phyloP scores from a whole-genome alignment of 805 yeast species.

The Sporopachydermia lactativora region DNA sequence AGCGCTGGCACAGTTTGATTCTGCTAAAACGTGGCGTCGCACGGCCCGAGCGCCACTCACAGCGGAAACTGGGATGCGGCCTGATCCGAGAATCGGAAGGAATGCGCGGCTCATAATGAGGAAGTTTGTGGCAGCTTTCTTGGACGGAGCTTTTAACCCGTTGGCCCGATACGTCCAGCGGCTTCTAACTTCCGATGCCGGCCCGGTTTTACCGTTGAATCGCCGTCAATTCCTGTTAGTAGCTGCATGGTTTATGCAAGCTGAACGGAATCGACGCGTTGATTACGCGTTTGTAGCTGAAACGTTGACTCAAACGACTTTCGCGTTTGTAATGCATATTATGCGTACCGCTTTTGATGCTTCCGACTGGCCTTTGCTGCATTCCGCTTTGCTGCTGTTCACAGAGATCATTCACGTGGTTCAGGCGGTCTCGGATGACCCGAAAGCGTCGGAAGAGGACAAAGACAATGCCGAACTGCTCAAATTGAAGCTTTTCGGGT shows the following conservation, averaged over 20 bases:
- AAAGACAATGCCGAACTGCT: conserved; percentile 43
- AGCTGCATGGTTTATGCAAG: conserved; percentile 63
- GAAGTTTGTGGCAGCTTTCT: conserved; percentile 40
- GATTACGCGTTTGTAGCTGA: conserved; percentile 35
- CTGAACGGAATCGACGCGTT: conserved; percentile 29
- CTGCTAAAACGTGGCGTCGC: conserved; percentile 50
- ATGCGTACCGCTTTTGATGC: conserved; percentile 21
- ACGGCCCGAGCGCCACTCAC: conserved; percentile 14
- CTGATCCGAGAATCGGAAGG: conserved; percentile 17
- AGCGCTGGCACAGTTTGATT: conserved; percentile 52
- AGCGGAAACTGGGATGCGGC: conserved; percentile 14
- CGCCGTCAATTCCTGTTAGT: conserved; percentile 39
- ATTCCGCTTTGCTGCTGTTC: conserved; percentile 56
- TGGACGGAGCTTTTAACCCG: conserved; percentile 65
- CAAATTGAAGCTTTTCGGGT: conserved; percentile 46
- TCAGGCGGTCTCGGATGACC: conserved; percentile 24
- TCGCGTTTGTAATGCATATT: conserved; percentile 34
- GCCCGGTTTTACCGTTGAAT: conserved; percentile 15
- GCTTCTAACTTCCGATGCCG: conserved; percentile 27
- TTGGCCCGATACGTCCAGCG: conserved; percentile 39
- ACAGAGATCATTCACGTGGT: conserved; percentile 40
- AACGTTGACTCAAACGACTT: conserved; percentile 46
- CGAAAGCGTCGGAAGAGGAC: conserved; percentile 27
- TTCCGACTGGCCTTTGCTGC: conserved; percentile 43
- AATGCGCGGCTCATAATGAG: conserved; percentile 21